Evolutionary conservation across 139 green algal species (phyloP), one percentile per base, ranked within the genome.

Genomic region (Volvox africanus): DNA sequence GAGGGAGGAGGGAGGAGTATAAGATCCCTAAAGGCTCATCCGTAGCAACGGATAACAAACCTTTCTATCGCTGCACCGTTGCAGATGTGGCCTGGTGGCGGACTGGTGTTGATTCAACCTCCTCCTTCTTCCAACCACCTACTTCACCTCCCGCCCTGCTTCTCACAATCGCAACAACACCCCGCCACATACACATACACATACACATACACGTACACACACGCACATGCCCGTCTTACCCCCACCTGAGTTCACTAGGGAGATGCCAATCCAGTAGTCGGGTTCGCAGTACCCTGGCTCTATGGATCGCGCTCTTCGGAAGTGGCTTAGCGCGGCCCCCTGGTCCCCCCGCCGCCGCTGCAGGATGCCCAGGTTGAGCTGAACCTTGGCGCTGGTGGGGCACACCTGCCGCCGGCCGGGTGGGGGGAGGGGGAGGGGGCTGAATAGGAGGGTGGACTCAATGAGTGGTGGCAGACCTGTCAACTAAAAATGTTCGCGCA

Each of bases 221-320:
- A 69, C 68, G 18, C 68, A 24, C 68, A 77, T 26, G 17, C 68
- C 71, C 21, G 18, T 32, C 71, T 20, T 9, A 2, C 17, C 30
- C 76, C 0, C 80, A 68, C 75, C 89, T 20, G 37, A 35, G 87
- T 93, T 92, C 30, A 97, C 50, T 21, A 94, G 89, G 0, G 95
- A 96, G 36, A 96, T 73, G 0, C 94, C 96, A 5, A 96, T 92
- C 95, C 96, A 97, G 93, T 97, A 98, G 65, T 73, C 73, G 0
- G 96, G 95, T 89, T 98, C 96, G 86, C 96, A 98, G 88, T 96
- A 98, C 32, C 89, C 80, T 0, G 96, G 94, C 88, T 98, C 96
- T 0, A 97, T 94, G 20, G 89, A 61, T 28, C 90, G 77, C 0
- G 92, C 92, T 18, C 22, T 24, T 1, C 89, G 86, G 90, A 98